phyloP scores from a whole-genome alignment of 2,329 filamentous ascomycete genomes.

The Epichloe sibirici region DNA sequence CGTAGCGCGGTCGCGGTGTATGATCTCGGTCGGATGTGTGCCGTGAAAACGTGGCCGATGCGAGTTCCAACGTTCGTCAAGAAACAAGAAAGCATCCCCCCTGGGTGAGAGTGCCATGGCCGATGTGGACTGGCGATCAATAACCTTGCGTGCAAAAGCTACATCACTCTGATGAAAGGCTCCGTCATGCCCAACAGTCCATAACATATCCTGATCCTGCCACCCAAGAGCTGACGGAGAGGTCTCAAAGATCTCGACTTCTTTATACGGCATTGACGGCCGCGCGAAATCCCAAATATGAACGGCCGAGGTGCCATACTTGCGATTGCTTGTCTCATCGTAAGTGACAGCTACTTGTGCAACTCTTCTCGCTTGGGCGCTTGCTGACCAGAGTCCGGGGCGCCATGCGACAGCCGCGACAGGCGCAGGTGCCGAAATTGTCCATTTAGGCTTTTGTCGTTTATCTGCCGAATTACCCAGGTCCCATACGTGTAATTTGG shows the following conservation, averaged over 20 bases:
- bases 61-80: slow-evolving; percentile 43
- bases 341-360: slow-evolving; percentile 53
- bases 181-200: slow-evolving; percentile 52
- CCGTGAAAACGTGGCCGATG: slow-evolving; percentile 29
- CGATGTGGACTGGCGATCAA: slow-evolving; percentile 50
- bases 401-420: slow-evolving; percentile 50
- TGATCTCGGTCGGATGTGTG: slow-evolving; percentile 20
- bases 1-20: slow-evolving; percentile 27
- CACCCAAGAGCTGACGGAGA: slow-evolving; percentile 48
- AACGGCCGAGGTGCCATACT: slow-evolving; percentile 44
- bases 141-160: slow-evolving; percentile 48
- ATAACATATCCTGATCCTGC: slow-evolving; percentile 53
- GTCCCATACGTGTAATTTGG: slow-evolving; percentile 54
- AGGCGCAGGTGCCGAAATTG: slow-evolving; percentile 47
- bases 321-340: slow-evolving; percentile 41
- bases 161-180: slow-evolving; percentile 54
- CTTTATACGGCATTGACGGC: slow-evolving; percentile 54
- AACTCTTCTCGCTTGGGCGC: slow-evolving; percentile 44
- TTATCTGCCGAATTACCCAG: slow-evolving; percentile 47
- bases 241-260: slow-evolving; percentile 47
- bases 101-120: slow-evolving; percentile 47
- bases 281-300: slow-evolving; percentile 60
- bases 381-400: slow-evolving; percentile 53
- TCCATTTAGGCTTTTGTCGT: slow-evolving; percentile 51
- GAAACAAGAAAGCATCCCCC: slow-evolving; percentile 46